Percentiles rank a stretch among this genome's conserved stretches.
These are phyloP conservation scores for Kodamaea sagamina DNA, from an alignment of 805 yeast genomes.

Conservation along the genomic window DNA sequence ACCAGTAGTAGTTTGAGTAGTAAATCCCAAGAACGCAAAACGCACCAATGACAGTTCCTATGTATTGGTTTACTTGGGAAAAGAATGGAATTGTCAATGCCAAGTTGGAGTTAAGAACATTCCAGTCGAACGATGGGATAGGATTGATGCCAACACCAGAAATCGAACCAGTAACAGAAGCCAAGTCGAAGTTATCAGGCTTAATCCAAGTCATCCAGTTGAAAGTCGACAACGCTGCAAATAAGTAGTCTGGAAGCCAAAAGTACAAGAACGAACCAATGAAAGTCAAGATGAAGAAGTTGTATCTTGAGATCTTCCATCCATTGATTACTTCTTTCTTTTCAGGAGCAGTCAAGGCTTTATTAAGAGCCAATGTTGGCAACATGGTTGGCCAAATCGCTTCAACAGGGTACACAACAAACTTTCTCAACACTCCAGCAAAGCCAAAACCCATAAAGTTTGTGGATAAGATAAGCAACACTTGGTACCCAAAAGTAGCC, in stretches of 20 bases:
- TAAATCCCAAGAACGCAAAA: constrained; percentile 29
- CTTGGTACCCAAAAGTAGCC: constrained; percentile 32
- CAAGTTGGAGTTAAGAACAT: constrained; percentile 19
- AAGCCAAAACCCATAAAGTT: constrained; percentile 35
- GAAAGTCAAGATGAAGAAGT: constrained; percentile 20
- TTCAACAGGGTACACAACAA: constrained; percentile 50
- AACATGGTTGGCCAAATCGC: constrained; percentile 55
- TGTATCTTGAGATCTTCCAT: constrained; percentile 33
- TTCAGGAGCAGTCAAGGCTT: constrained; percentile 28
- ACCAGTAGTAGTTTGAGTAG: constrained; percentile 31
- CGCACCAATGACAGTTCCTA: constrained; percentile 27
- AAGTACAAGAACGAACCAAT: constrained; percentile 25
- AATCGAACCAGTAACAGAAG: constrained; percentile 26
- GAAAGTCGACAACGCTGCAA: constrained; percentile 27
- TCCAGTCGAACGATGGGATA: constrained; percentile 33
- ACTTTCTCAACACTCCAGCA: constrained; percentile 31
- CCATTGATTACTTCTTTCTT: constrained; percentile 31
- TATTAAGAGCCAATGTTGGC: constrained; percentile 32
- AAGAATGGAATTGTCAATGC: constrained; percentile 27
- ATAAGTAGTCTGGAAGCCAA: constrained; percentile 33
- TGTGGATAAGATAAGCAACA: constrained; percentile 23
- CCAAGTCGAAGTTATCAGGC: constrained; percentile 28
- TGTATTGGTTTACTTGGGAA: constrained; percentile 25
- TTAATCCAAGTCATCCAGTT: constrained; percentile 36
- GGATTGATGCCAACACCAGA: constrained; percentile 35